These are phyloP conservation scores for Erucastrum elatum DNA, from an alignment of 345 rosid genomes.

Conservation along the genomic window DNA sequence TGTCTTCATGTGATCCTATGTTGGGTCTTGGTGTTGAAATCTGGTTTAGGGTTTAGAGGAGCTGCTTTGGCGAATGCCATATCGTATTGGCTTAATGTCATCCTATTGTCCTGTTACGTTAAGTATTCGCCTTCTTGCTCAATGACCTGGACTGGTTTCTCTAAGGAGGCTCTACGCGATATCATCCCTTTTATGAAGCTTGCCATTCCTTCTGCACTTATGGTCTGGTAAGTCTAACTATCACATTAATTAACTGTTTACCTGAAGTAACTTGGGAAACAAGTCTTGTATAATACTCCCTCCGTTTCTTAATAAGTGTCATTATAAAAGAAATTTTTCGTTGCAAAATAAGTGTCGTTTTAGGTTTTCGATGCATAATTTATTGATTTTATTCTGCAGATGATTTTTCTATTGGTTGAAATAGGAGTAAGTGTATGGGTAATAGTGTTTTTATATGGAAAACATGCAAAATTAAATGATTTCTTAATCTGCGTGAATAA, in stretches of 20 bases:
- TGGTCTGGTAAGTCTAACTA: constrained; percentile 40
- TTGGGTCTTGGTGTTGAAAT: constrained; percentile 29
- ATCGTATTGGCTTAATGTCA: constrained; percentile 37
- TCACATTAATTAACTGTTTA: no score
- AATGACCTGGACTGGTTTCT: constrained; percentile 44
- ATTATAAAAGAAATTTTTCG: no score
- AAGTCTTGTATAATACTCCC: neutral
- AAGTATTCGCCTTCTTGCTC: constrained; percentile 41
- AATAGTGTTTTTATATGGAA: no score
- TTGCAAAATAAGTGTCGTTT: no score
- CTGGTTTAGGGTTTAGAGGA: constrained; percentile 36
- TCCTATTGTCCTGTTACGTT: constrained; percentile 36
- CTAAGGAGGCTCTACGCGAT: constrained; percentile 35
- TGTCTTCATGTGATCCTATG: constrained; percentile 29
- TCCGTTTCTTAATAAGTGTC: no score
- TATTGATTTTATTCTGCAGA: no score
- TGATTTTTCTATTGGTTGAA: no score
- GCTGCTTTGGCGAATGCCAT: constrained; percentile 36
- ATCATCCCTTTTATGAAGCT: constrained; percentile 35
- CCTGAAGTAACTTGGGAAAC: neutral
- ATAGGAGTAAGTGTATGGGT: no score
- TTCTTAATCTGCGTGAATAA: no score
- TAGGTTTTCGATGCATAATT: no score
- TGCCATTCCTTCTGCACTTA: constrained; percentile 51
- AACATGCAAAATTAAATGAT: no score